These are phyloP conservation scores for Neurospora sp. DNA, from an alignment of 495 filamentous ascomycete species.

Conservation along the genomic window DNA sequence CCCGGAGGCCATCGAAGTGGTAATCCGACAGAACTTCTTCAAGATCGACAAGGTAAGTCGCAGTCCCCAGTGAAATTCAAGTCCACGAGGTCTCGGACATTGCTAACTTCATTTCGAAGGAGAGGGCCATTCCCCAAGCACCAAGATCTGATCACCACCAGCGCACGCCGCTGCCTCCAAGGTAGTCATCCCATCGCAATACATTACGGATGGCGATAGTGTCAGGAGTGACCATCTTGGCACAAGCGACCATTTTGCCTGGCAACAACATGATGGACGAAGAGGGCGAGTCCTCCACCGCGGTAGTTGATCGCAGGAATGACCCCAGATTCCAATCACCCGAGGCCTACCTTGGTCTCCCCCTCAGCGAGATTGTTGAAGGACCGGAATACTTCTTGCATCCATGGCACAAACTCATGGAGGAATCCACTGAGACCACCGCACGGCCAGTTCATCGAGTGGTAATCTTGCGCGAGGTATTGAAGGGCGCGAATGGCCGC, in stretches of 20 bases:
- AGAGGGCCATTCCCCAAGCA: neutral
- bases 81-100: neutral
- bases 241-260: neutral
- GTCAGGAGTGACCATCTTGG: neutral
- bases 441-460: slow-evolving; percentile 57
- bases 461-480: too few relatives aligned
- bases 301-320: neutral
- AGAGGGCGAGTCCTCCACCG: neutral
- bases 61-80: neutral
- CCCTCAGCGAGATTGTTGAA: neutral
- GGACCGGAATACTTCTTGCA: neutral
- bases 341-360: neutral
- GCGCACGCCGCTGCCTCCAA: neutral
- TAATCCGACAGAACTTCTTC: neutral
- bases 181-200: too few relatives aligned
- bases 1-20: neutral
- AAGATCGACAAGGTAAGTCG: neutral
- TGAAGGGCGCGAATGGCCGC: too few relatives aligned
- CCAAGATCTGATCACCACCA: neutral
- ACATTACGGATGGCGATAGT: too few relatives aligned
- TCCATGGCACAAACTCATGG: neutral
- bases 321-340: neutral
- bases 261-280: neutral
- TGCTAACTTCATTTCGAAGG: neutral
- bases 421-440: neutral